Evolutionary conservation across 1,284 basidiomycete species (phyloP).

Genomic region (Mycena citricolor): DNA sequence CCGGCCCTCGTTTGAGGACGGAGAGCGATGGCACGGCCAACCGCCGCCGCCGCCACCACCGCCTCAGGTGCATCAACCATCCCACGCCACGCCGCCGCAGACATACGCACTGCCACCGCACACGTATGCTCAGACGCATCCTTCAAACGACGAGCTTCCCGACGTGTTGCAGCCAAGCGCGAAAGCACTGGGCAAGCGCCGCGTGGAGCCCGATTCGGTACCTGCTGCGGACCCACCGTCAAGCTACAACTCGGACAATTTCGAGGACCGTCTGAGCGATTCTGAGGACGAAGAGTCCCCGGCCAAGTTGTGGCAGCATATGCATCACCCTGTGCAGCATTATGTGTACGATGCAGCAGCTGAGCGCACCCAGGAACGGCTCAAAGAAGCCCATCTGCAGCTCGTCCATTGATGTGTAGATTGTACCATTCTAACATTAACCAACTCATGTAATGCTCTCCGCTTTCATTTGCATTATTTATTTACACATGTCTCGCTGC

Average conservation of each 20-base stretch:
- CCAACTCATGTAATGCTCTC: too few relatives aligned
- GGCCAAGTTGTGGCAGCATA: slow-evolving; percentile 33
- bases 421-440: too few relatives aligned
- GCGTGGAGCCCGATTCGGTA: slow-evolving; percentile 44
- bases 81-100: too few relatives aligned
- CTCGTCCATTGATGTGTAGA: too few relatives aligned
- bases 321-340: slow-evolving; percentile 44
- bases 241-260: slow-evolving; percentile 2
- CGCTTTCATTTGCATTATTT: too few relatives aligned
- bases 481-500: too few relatives aligned
- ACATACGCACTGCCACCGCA: too few relatives aligned
- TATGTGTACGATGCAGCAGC: slow-evolving; percentile 82
- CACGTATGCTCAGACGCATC: too few relatives aligned
- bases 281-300: slow-evolving; percentile 30
- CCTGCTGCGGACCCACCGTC: slow-evolving; percentile 1
- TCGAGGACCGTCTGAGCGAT: slow-evolving; percentile 33
- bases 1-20: too few relatives aligned
- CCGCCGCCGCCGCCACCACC: too few relatives aligned
- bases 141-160: slow-evolving; percentile 31
- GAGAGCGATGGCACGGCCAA: too few relatives aligned
- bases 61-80: too few relatives aligned
- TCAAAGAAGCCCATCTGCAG: slow-evolving; percentile 42
- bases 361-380: slow-evolving; percentile 64
- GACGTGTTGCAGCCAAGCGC: slow-evolving; percentile 58
- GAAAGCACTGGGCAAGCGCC: slow-evolving; percentile 80